These are phyloP conservation scores for Talaromyces nanjingensis DNA, from an alignment of 495 filamentous ascomycete species.

Conservation along the genomic window DNA sequence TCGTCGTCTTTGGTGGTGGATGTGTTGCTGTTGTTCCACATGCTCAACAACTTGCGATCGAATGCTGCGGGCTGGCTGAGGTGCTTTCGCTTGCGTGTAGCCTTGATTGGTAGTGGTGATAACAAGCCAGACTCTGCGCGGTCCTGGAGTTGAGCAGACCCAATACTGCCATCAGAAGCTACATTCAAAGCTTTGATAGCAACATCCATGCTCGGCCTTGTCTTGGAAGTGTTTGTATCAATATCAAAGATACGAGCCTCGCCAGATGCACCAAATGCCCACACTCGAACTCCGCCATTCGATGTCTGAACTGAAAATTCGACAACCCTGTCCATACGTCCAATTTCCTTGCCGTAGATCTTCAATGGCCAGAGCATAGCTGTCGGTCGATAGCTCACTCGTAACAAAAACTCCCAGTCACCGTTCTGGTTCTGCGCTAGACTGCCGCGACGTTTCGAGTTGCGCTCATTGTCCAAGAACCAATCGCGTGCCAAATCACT, in stretches of 20 bases:
- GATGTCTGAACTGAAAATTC: slow-evolving; percentile 31
- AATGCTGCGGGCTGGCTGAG: slow-evolving; percentile 10
- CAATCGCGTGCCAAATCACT: slow-evolving; percentile 28
- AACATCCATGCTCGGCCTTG: slow-evolving; percentile 10
- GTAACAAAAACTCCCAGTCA: slow-evolving; percentile 35
- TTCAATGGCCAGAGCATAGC: slow-evolving; percentile 37
- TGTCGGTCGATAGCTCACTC: slow-evolving; percentile 27
- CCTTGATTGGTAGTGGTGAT: slow-evolving; percentile 5
- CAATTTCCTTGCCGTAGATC: slow-evolving; percentile 37
- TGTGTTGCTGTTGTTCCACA: slow-evolving; percentile 1
- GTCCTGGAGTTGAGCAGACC: slow-evolving; percentile 14
- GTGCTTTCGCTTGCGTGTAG: slow-evolving; percentile 26
- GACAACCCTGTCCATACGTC: slow-evolving; percentile 27
- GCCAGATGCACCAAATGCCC: slow-evolving; percentile 31
- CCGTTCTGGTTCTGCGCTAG: slow-evolving; percentile 31
- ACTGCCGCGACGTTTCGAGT: slow-evolving; percentile 24
- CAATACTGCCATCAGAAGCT: slow-evolving; percentile 23
- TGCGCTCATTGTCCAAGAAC: slow-evolving; percentile 25
- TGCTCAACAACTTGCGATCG: slow-evolving; percentile 5
- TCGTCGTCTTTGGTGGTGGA: neutral
- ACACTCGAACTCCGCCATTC: slow-evolving; percentile 29
- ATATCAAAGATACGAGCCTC: slow-evolving; percentile 29
- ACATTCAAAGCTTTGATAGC: slow-evolving; percentile 22
- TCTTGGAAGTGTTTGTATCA: slow-evolving; percentile 23
- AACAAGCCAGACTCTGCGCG: slow-evolving; percentile 9